Base-by-base conservation (phyloP, 495 filamentous ascomycete genomes). In the Glonium stellatum region DNA sequence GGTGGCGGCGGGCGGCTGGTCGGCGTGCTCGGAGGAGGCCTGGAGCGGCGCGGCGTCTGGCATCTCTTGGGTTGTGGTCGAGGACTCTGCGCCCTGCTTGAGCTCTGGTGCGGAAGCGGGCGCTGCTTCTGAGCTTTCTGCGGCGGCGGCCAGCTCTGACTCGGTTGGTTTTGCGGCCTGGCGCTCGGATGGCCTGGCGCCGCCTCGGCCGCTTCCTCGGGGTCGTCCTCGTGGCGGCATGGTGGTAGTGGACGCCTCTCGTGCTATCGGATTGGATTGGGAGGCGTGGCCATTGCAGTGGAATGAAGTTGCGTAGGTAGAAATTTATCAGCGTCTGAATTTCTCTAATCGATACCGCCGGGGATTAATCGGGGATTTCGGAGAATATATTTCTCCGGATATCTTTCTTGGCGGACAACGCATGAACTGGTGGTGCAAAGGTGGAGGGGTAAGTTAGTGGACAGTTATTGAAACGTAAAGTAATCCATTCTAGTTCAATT, bases 401-500 rank as follows among this genome's bases (percentile, higher is more conserved):
- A 31, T 31, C 27, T 3, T 6, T 31, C 3, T 31, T 6, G 27
- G 27, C 6, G 6, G 27, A 31, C 27, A 3, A 31, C 6, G 27
- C 27, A 31, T 31, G 27, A 44, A 44, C 18, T 18, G 39, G 12
- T 44, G 18, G 18, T 13, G 39, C 3, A 15, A 11, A 11, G 12
- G 39, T 44, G 36, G 8, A 39, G 36, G 8, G 15, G 36, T 39
- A 8, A 8, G 15, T 15, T 39, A 44, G 27, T 31, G 27, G 27
- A 23, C 22, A 51, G 13, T 51, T 13, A 23, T 51, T 13, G 11
- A n/a, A 23, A 51, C 25, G 22, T 51, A n/a, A 51, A 31, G 52
- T 64, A 59, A 47, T 57, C 50, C 57, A 59, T 59, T 63, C 57
- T 59, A 64, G 54, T 59, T 59, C 21, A 41, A 59, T 53, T 64